These are phyloP conservation scores for Orobanche coerulescens DNA, from an alignment of 257 asterid species.

Conservation along the genomic window DNA sequence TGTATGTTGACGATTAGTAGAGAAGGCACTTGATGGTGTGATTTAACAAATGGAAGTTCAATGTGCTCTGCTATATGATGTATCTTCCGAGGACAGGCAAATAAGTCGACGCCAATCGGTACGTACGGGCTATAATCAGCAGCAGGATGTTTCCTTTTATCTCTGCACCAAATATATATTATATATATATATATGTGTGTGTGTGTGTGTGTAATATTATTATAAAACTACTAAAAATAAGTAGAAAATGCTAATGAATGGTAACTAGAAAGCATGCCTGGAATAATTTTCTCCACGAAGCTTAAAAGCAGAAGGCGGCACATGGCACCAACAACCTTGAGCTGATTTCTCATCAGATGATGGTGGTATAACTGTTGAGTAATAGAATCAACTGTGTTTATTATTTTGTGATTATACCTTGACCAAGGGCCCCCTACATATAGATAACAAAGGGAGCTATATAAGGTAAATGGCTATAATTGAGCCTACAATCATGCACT, in stretches of 20 bases:
- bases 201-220: too few relatives aligned
- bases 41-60: conserved; percentile 47
- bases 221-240: background rate
- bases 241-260: background rate
- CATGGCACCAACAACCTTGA: conserved; percentile 55
- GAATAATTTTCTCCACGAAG: conserved; percentile 67
- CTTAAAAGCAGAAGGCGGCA: conserved; percentile 64
- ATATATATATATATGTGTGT: too few relatives aligned
- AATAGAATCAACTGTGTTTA: too few relatives aligned
- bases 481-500: too few relatives aligned
- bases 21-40: conserved; percentile 55
- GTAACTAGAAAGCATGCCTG: conserved; percentile 40
- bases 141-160: conserved; percentile 67
- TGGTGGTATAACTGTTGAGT: conserved; percentile 40
- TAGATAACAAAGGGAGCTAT: too few relatives aligned
- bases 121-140: conserved; percentile 55
- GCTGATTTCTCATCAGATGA: conserved; percentile 36
- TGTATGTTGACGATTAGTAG: conserved; percentile 69
- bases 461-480: too few relatives aligned
- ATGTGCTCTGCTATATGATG: conserved; percentile 72
- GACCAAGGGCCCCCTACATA: too few relatives aligned
- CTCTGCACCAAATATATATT: conserved; percentile 38
- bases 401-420: too few relatives aligned
- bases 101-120: conserved; percentile 74
- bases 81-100: conserved; percentile 56